A percentile compares a stretch with the other conserved stretches of the same genome.
These are phyloP conservation scores for Zelonia costaricensis DNA, from an alignment of 208 protist species.

Conservation along the genomic window DNA sequence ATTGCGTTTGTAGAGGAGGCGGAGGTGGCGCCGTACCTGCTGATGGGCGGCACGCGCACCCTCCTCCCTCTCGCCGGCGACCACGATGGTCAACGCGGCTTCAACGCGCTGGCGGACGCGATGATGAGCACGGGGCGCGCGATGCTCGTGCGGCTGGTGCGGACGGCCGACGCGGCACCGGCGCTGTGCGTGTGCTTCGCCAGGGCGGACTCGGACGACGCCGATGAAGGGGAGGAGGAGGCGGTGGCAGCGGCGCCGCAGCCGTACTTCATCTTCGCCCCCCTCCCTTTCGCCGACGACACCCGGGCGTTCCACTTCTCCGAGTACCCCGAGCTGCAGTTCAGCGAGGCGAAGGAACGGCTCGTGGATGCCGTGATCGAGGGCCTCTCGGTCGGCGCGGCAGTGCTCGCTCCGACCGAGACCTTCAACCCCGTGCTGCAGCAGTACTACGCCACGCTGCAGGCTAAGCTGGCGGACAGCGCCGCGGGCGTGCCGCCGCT, in stretches of 20 bases:
- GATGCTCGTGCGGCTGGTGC: constrained; percentile 85
- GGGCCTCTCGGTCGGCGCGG: constrained; percentile 58
- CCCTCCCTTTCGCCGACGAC: constrained; percentile 89
- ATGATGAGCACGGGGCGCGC: constrained; percentile 47
- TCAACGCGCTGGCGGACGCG: constrained; percentile 74
- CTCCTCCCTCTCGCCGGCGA: constrained; percentile 76
- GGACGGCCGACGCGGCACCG: constrained; percentile 42
- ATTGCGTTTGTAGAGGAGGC: constrained; percentile 74
- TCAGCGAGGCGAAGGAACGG: constrained; percentile 46
- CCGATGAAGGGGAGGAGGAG: too few relatives aligned
- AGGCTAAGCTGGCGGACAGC: constrained; percentile 26
- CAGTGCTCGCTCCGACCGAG: constrained; percentile 61
- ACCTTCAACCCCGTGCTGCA: constrained; percentile 90
- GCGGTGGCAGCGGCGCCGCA: constrained; percentile 5
- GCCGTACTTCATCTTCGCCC: constrained; percentile 56
- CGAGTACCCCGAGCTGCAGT: constrained; percentile 37
- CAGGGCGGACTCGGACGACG: constrained; percentile 4
- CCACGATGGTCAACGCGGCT: constrained; percentile 46
- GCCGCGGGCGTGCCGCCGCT: constrained; percentile 17
- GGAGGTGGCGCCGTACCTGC: constrained; percentile 63
- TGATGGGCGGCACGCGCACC: constrained; percentile 68
- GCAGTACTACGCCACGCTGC: constrained; percentile 83
- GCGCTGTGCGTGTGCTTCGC: constrained; percentile 67
- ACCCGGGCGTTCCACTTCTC: constrained; percentile 74
- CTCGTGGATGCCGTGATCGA: constrained; percentile 72